Evolutionary conservation across 1,284 basidiomycete species (phyloP), one percentile per base, ranked within the genome.

Genomic region (Polyporus tsugae): DNA sequence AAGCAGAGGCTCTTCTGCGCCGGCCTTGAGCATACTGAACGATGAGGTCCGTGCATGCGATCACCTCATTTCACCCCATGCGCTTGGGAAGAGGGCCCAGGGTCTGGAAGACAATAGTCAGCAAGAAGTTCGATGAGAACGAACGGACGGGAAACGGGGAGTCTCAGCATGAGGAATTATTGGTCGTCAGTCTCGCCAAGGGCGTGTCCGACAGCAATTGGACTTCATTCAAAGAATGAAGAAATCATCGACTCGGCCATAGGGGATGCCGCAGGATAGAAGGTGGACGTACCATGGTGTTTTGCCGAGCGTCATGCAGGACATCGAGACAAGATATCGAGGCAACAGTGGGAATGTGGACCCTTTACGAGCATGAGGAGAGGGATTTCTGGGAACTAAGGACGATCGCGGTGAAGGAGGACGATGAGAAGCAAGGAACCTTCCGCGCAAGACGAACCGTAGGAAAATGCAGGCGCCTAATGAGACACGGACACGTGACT

Each of bases 401-500:
- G 52, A 55, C 29, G 25, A 35, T 33, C 29, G 6, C 7, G 33
- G 6, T 19, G 52, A 17, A 33, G 52, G 15, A 7, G 46, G n/a
- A 49, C 19, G 22, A 49, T 4, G 53, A 38, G 57, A 59, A 59
- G 57, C 11, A 33, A 22, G 11, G 36, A 39, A 6, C n/a, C 53
- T 15, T 10, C 29, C 1, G 1, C 11, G 13, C 4, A 29, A 6
- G n/a, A n/a, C 6, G n/a, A 59, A 57, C 29, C 35, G 10, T 2
- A 55, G 5, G 39, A n/a, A 59, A 59, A 36, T 59, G 17, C 2
- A 4, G 36, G 38, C 35, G 57, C 52, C 17, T 35, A 29, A 29
- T 0, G 33, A 19, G 33, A 55, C 75, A 65, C 75, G 75, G 29
- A 49, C 75, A 70, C 70, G 73, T 76, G 75, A 75, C 35, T 5